phyloP scores from a whole-genome alignment of 1,139 yeast species.

The Geotrichum klebahnii region DNA sequence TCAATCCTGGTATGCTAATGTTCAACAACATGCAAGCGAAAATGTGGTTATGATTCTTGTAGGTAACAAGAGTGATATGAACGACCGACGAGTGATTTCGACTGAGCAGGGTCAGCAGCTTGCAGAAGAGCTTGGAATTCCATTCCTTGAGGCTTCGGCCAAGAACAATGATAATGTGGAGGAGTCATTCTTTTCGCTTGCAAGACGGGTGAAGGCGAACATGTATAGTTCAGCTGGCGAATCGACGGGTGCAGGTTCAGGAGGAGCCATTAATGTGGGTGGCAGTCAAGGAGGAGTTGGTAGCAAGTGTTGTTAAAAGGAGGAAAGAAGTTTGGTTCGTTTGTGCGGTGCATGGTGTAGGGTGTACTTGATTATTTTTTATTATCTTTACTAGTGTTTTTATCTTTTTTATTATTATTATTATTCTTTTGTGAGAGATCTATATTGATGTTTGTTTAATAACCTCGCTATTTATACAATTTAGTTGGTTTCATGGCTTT shows the following conservation, averaged over 20 bases:
- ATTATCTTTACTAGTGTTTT: background rate
- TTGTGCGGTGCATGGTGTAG: no score
- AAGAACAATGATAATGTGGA: conserved; percentile 90
- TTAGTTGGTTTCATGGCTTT: no score
- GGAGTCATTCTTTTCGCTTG: conserved; percentile 83
- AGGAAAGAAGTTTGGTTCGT: no score
- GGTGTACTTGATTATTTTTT: background rate
- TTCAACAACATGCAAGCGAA: conserved; percentile 92
- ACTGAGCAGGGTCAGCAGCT: conserved; percentile 85
- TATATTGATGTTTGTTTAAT: no score
- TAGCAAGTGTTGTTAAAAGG: conserved; percentile 30
- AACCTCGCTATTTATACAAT: no score
- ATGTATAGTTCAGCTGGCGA: conserved; percentile 43
- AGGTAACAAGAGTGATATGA: conserved; percentile 90
- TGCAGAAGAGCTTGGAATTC: conserved; percentile 83
- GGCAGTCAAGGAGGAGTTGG: conserved; percentile 20
- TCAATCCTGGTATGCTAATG: conserved; percentile 91
- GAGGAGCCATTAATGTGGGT: conserved; percentile 30
- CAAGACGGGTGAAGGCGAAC: conserved; percentile 81
- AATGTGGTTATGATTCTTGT: conserved; percentile 91
- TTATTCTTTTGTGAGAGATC: no score
- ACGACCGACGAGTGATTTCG: conserved; percentile 65
- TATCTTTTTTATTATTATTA: background rate
- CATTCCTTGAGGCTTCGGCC: conserved; percentile 93
- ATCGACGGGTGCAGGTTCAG: conserved; percentile 25